Percentiles rank a stretch among this genome's conserved stretches.
Conservation (phyloP, 75 land plant species). For the Cryptomeria japonica region DNA sequence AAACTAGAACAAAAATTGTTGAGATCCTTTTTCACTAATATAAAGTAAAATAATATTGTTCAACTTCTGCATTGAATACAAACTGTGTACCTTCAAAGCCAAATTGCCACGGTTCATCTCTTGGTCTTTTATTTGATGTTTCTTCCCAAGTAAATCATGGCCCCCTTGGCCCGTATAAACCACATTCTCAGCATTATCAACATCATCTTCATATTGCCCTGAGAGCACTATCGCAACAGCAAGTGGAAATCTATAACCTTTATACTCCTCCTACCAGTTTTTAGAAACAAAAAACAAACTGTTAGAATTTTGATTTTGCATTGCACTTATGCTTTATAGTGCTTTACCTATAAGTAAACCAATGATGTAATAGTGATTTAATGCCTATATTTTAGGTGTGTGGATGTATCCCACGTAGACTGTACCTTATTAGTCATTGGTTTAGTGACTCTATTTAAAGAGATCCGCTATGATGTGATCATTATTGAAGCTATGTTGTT, state of each 20-base stretch:
- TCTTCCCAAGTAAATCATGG: constrained; percentile 63
- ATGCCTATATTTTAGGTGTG: too few species aligned
- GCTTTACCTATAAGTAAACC: too few species aligned
- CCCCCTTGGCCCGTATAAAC: constrained; percentile 95
- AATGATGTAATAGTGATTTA: too few species aligned
- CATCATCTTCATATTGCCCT: constrained; percentile 89
- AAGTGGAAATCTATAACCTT: constrained; percentile 33
- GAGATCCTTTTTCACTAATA: background rate
- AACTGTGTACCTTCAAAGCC: constrained; percentile 64
- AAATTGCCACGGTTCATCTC: constrained; percentile 73
- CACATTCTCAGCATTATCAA: constrained; percentile 74
- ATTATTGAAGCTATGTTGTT: too few species aligned
- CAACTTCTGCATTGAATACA: background rate
- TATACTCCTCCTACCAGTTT: constrained; percentile 13
- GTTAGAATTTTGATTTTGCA: too few species aligned
- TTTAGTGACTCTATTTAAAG: too few species aligned
- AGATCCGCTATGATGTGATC: too few species aligned
- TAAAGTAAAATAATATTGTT: background rate
- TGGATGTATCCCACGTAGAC: too few species aligned
- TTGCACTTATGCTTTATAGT: too few species aligned
- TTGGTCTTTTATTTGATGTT: constrained; percentile 67
- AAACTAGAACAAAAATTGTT: background rate
- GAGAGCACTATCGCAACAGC: constrained; percentile 72
- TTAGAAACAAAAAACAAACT: constrained; percentile 1
- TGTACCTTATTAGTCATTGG: too few species aligned